Base-by-base conservation (phyloP, 768 basidiomycete genomes). In the Podaxis sp. region DNA sequence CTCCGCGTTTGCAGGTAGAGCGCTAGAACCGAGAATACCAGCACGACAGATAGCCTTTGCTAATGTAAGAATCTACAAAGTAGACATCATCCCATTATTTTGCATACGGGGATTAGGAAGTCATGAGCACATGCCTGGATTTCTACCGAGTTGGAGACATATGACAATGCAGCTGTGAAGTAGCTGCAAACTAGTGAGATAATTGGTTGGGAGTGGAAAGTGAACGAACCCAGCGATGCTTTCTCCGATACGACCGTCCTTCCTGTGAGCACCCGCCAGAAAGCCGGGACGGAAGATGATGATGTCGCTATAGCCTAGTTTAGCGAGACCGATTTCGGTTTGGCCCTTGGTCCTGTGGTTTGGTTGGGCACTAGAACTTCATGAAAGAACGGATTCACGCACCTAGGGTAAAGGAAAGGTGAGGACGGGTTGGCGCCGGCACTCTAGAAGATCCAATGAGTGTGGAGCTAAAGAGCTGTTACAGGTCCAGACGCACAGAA, bases 321-420 rank as follows among this genome's bases (percentile, higher is more conserved):
- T 73, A 0, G 90, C 87, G 19, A 94, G 77, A 0, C 75, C 88
- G 51, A 82, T 75, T 70, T 93, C 93, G 0, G 92, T 93, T 33
- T 85, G 73, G 15, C 89, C 92, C 73, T 93, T 92, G 67, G 84
- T 86, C 79, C 87, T 90, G 61, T 50, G 17, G 24, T 25, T 19
- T n/a, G 4, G 49, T 22, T 57, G 22, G 61, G 64, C 59, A 13
- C 5, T 6, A 54, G 40, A 53, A 25, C 41, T 53, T 43, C 50
- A 55, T 58, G 33, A 60, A 17, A 4, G 51, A 33, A 3, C 25
- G 25, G n/a, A 24, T 11, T 41, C 29, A 65, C 73, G 50, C 43
- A 83, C 83, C 69, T 83, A 2, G 74, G 24, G 63, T 90, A 90
- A 15, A 89, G 72, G 66, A 86, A 79, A 0, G 58, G 64, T 3